Evolutionary conservation across 2,329 filamentous ascomycete genomes (phyloP).

Genomic region (Sporothrix inflata): DNA sequence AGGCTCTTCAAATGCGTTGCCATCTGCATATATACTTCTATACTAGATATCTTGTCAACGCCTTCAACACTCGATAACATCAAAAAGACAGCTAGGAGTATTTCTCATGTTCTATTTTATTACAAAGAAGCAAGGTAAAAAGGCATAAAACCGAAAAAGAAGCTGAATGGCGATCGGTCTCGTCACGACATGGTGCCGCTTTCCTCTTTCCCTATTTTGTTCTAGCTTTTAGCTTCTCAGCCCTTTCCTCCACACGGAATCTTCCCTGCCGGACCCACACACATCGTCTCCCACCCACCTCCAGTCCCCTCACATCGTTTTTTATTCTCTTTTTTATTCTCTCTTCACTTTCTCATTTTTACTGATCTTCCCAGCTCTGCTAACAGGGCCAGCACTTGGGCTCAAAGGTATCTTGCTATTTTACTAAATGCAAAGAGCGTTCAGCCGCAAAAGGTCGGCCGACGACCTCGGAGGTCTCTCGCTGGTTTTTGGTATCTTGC

Average conservation of each 20-base stretch:
- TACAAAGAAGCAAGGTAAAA: no score
- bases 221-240: neutral
- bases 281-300: neutral
- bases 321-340: neutral
- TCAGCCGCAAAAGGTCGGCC: neutral
- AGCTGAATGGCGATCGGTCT: neutral
- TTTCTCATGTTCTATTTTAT: no score
- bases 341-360: neutral
- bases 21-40: no score
- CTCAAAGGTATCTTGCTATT: neutral
- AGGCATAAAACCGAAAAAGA: neutral
- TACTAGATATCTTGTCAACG: no score
- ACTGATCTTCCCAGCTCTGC: neutral
- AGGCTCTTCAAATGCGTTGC: no score
- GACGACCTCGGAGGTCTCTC: no score
- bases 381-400: no score
- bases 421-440: neutral
- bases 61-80: no score
- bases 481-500: neutral
- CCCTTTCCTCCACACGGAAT: slow-evolving; percentile 15
- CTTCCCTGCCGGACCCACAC: slow-evolving; percentile 2
- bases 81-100: no score
- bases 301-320: neutral
- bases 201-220: neutral
- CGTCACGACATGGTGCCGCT: neutral